These are phyloP conservation scores for Nissolia schottii DNA, from an alignment of 306 rosid genomes.

Conservation along the genomic window DNA sequence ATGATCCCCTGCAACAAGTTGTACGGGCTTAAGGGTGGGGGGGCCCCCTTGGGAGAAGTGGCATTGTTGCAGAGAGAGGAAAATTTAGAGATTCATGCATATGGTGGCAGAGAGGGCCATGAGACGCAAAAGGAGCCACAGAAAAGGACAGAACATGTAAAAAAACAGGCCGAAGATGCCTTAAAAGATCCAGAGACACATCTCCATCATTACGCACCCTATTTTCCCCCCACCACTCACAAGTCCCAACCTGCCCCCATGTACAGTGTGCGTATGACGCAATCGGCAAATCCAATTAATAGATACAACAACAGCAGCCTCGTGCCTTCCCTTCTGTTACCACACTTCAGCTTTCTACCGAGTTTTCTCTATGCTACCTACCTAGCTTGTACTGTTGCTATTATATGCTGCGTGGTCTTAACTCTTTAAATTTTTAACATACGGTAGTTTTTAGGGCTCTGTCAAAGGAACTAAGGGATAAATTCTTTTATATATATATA, in stretches of 20 bases:
- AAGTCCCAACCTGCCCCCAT: background rate
- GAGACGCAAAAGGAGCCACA: conserved; percentile 15
- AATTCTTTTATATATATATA: too few relatives aligned
- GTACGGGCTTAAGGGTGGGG: conserved; percentile 32
- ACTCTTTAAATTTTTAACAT: too few relatives aligned
- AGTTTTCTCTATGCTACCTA: conserved; percentile 12
- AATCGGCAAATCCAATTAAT: background rate
- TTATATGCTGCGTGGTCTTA: background rate
- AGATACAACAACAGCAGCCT: background rate
- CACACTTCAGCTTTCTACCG: background rate
- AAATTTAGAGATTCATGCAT: conserved; percentile 49
- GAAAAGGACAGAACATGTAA: conserved; percentile 44
- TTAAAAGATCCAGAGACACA: conserved; percentile 43
- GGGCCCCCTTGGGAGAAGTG: conserved; percentile 7
- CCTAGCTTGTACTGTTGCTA: conserved; percentile 1
- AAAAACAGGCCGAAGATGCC: conserved; percentile 53
- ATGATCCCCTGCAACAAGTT: conserved; percentile 12
- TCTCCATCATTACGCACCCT: conserved; percentile 44
- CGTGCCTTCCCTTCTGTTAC: background rate
- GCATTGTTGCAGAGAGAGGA: conserved; percentile 31
- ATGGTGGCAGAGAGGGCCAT: conserved; percentile 31
- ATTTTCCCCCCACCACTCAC: background rate
- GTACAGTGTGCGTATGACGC: conserved; percentile 13
- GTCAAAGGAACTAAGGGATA: too few relatives aligned
- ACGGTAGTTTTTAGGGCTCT: background rate